phyloP scores from a whole-genome alignment of 2,329 filamentous ascomycete species.

The Fusarium sp. region DNA sequence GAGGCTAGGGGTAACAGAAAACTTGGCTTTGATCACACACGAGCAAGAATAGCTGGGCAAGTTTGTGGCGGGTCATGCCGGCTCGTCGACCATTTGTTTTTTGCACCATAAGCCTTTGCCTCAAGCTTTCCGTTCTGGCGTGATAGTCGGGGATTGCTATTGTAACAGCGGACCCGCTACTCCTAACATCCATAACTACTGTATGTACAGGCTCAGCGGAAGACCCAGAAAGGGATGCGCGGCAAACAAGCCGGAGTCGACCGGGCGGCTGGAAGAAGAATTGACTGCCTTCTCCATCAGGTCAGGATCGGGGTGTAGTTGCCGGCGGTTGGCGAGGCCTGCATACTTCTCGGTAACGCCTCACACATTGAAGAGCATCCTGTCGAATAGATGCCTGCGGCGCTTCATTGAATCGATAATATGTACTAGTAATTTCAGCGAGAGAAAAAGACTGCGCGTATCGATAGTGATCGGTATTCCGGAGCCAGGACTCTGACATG shows the following conservation, averaged over 20 bases:
- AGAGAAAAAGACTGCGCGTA: neutral
- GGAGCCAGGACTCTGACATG: conserved; percentile 1
- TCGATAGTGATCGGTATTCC: neutral
- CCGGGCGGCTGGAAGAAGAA: conserved; percentile 33
- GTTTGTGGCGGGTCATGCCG: neutral
- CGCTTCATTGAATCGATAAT: neutral
- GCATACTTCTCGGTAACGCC: conserved; percentile 7
- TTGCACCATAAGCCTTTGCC: neutral
- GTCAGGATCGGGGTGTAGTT: conserved; percentile 13
- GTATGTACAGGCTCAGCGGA: conserved; percentile 30
- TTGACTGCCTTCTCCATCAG: conserved; percentile 13
- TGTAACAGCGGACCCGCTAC: conserved; percentile 31
- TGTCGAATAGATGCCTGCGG: neutral
- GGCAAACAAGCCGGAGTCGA: conserved; percentile 41
- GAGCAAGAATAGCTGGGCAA: neutral
- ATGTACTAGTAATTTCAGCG: neutral
- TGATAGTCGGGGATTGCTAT: conserved; percentile 12
- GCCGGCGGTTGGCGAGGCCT: conserved; percentile 13
- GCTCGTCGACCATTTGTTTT: neutral
- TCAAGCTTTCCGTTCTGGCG: neutral
- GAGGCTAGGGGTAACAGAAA: neutral
- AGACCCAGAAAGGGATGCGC: conserved; percentile 26
- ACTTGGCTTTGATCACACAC: neutral
- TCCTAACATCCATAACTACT: neutral
- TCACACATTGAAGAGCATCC: neutral